Base-by-base conservation (phyloP, 2,329 filamentous ascomycete genomes). In the Curvularia hawaiiensis region DNA sequence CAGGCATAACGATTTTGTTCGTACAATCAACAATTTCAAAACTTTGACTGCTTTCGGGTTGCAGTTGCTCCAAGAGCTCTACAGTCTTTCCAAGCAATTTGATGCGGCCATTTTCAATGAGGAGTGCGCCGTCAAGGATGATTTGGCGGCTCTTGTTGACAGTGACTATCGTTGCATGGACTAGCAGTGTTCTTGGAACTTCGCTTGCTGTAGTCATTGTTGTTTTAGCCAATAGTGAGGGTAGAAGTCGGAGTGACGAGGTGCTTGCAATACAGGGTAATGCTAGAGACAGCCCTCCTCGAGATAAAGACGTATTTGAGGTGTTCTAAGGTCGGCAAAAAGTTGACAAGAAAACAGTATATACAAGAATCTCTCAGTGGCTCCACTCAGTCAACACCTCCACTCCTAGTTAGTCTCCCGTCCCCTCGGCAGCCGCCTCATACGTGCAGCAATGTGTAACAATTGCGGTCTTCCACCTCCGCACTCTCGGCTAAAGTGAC, bases 131-230 rank as follows among this genome's bases (percentile, higher is more conserved):
- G 58, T 83, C 75, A 4, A 77, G 66, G 54, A 83, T 78, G 49
- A 85, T 77, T 35, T 79, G 75, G 20, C 80, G 75, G 16, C 63
- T 60, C 28, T 72, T 48, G 62, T 84, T 82, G 61, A 85, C 73
- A 0, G 82, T 84, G 61, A 85, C 79, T 56, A 85, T 80, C 3
- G 81, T 84, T 9, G 79, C 82, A 62, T 83, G 72, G 1, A 73
- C 77, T 60, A 83, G 82, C 0, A 85, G 69, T 67, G 56, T 46
- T 12, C 38, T 30, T 14, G 22, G 20, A 10, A 11, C 14, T 18
- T 22, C 18, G 16, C 4, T 41, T n/a, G 26, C 9, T 11, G 16
- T 16, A 28, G 4, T 16, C 41, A 56, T 52, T 22, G 22, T n/a
- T 26, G 5, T 12, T 16, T 26, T 43, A 6, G 20, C 4, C 7